Evolutionary conservation across 2,329 filamentous ascomycete genomes (phyloP).

Genomic region (Byssothecium circinans): DNA sequence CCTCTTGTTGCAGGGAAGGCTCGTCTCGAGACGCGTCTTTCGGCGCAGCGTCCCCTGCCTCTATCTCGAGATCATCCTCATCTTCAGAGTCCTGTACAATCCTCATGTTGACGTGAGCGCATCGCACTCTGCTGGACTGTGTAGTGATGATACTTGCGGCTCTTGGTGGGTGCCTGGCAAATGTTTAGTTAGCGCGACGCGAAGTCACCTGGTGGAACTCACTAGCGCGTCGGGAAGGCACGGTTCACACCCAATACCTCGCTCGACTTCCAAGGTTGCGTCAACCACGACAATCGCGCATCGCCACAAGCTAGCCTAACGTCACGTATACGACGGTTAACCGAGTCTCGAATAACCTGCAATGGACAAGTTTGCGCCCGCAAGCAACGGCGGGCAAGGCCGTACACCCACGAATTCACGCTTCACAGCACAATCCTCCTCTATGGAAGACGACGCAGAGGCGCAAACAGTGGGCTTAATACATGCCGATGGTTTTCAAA

Average conservation of each 20-base stretch:
- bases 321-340: too few relatives aligned
- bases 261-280: not conserved
- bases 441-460: constrained; percentile 79
- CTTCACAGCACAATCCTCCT: constrained; percentile 75
- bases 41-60: constrained; percentile 10
- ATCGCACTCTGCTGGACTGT: constrained; percentile 5
- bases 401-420: constrained; percentile 50
- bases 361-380: constrained; percentile 36
- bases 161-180: too few relatives aligned
- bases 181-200: constrained; percentile 14
- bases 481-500: constrained; percentile 89
- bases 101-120: constrained; percentile 18
- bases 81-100: constrained; percentile 44
- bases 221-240: not conserved
- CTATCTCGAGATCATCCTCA: constrained; percentile 32
- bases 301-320: too few relatives aligned
- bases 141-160: not conserved
- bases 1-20: constrained; percentile 6
- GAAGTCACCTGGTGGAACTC: constrained; percentile 21
- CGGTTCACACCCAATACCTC: not conserved
- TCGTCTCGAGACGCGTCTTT: constrained; percentile 21
- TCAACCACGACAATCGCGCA: not conserved
- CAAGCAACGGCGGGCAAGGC: constrained; percentile 21
- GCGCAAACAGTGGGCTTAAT: constrained; percentile 89
- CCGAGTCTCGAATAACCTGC: not conserved